These are phyloP conservation scores for Aspergillus thermomutatus DNA, from an alignment of 2,329 filamentous ascomycete genomes.

Conservation along the genomic window DNA sequence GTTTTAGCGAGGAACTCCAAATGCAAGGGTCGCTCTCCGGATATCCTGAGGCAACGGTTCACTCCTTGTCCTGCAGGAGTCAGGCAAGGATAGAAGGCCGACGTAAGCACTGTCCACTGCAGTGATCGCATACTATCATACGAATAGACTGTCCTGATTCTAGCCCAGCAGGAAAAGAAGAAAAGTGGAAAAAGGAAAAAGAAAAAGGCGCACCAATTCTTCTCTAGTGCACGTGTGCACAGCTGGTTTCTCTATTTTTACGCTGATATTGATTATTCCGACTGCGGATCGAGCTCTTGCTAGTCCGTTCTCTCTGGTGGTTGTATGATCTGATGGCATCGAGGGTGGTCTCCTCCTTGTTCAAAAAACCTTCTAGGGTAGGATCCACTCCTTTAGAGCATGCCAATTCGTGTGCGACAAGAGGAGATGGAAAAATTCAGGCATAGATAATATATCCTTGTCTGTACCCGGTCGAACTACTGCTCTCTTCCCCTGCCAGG, in stretches of 20 bases:
- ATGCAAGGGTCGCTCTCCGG: conserved; percentile 16
- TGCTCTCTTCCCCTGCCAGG: conserved; percentile 1
- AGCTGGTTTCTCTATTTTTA: conserved; percentile 11
- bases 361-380: conserved; percentile 9
- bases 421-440: neutral
- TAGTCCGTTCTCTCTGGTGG: conserved; percentile 12
- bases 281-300: conserved; percentile 12
- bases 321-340: conserved; percentile 16
- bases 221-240: conserved; percentile 21
- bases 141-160: neutral
- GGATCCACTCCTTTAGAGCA: conserved; percentile 18
- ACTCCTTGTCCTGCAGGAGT: conserved; percentile 13
- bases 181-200: conserved; percentile 1
- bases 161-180: neutral
- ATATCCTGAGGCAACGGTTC: conserved; percentile 12
- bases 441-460: conserved; percentile 8
- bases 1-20: conserved; percentile 11
- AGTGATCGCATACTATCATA: neutral
- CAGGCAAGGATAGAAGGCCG: conserved; percentile 12
- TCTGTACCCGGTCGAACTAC: conserved; percentile 3
- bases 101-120: conserved; percentile 8
- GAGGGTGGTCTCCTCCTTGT: conserved; percentile 19
- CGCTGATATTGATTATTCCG: neutral
- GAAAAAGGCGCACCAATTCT: neutral
- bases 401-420: conserved; percentile 15